Percentiles rank a stretch among this genome's conserved stretches.
phyloP scores from a whole-genome alignment of 257 asterid genomes.

The Thymus quinquecostatus region DNA sequence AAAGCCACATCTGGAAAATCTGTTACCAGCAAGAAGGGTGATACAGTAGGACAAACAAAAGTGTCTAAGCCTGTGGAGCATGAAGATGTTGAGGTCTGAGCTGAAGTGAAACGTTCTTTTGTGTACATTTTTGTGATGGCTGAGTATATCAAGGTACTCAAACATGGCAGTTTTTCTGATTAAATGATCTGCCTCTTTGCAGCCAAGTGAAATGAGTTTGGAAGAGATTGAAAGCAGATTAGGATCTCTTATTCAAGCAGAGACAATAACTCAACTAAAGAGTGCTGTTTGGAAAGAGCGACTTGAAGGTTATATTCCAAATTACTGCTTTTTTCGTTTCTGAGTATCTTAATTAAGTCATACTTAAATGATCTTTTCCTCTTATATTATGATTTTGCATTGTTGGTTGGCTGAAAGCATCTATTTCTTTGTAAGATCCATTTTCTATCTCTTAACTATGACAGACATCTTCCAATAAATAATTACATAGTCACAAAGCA shows the following conservation, averaged over 20 bases:
- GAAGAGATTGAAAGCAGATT: slow-evolving; percentile 93
- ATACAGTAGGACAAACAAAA: slow-evolving; percentile 71
- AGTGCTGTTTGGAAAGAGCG: slow-evolving; percentile 99
- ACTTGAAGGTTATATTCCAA: slow-evolving; percentile 72
- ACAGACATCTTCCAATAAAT: background rate
- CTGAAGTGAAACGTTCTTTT: background rate
- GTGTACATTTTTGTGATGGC: slow-evolving; percentile 25
- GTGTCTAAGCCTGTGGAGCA: slow-evolving; percentile 65
- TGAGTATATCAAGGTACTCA: slow-evolving; percentile 4
- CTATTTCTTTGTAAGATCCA: no score
- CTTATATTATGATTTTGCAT: background rate
- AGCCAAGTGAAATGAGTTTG: slow-evolving; percentile 97
- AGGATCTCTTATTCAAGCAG: slow-evolving; percentile 85
- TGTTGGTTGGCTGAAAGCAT: background rate
- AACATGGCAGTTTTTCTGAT: slow-evolving; percentile 24
- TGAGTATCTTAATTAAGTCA: background rate
- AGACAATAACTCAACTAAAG: slow-evolving; percentile 77
- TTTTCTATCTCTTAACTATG: background rate
- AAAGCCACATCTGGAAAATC: slow-evolving; percentile 70
- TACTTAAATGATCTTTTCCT: background rate
- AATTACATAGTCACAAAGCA: background rate
- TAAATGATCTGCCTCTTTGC: slow-evolving; percentile 33
- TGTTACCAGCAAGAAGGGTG: slow-evolving; percentile 67
- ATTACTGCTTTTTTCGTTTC: slow-evolving; percentile 18
- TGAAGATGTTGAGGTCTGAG: slow-evolving; percentile 87